A percentile compares a stretch with the other conserved stretches of the same genome.
Evolutionary conservation across 1,284 basidiomycete species (phyloP).

Genomic region (Phlebopus sp.): DNA sequence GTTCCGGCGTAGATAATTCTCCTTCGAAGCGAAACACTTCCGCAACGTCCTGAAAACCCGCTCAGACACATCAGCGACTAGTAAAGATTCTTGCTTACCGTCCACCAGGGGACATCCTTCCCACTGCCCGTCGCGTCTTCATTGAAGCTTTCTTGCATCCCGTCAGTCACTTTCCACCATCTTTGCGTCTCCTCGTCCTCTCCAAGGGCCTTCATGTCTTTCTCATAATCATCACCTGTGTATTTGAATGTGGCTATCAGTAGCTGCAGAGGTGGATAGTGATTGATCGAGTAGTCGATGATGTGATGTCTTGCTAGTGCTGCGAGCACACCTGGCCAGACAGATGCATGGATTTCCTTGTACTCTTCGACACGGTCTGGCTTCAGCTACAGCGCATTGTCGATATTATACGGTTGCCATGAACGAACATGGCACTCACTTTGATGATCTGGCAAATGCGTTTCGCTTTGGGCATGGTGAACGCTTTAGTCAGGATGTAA

Average conservation of each 20-base stretch:
- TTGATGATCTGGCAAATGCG: constrained; percentile 76
- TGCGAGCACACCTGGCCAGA: constrained; percentile 72
- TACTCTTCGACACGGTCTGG: constrained; percentile 65
- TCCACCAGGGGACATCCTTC: constrained; percentile 70
- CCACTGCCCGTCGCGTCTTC: constrained; percentile 69
- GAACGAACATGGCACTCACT: constrained; percentile 29
- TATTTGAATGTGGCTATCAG: constrained; percentile 74
- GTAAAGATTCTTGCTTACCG: constrained; percentile 34
- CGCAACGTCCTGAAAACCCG: constrained; percentile 45
- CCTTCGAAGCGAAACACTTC: constrained; percentile 76
- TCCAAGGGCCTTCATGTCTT: constrained; percentile 64
- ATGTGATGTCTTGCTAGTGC: constrained; percentile 67
- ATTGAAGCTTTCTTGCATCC: constrained; percentile 75
- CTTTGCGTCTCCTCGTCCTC: constrained; percentile 64
- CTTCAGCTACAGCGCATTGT: constrained; percentile 46
- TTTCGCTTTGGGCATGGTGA: constrained; percentile 41
- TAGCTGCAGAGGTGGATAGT: constrained; percentile 59
- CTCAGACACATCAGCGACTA: constrained; percentile 8
- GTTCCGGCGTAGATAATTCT: not conserved
- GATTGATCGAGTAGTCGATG: constrained; percentile 75
- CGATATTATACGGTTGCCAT: too few species aligned
- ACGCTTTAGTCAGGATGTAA: too few species aligned
- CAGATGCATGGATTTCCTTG: constrained; percentile 60
- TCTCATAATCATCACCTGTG: constrained; percentile 56
- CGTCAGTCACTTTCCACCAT: constrained; percentile 79